These are phyloP conservation scores for Stachybotrys chartarum DNA, from an alignment of 2,329 filamentous ascomycete species.

Conservation along the genomic window DNA sequence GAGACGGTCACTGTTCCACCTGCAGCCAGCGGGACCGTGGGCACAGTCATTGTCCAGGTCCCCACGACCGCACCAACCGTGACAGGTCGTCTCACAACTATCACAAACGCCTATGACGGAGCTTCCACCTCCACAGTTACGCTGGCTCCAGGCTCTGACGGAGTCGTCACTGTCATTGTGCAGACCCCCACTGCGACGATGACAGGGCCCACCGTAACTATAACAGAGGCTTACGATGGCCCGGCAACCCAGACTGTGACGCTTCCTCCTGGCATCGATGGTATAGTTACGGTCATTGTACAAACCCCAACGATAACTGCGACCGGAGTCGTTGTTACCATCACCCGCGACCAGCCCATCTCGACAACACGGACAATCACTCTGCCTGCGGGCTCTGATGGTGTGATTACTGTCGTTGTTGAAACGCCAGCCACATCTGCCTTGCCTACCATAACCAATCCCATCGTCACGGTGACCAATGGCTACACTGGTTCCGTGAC, in stretches of 20 bases:
- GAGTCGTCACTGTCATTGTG: neutral
- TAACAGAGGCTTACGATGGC: neutral
- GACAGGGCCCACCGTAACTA: neutral
- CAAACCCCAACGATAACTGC: neutral
- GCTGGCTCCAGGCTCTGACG: neutral
- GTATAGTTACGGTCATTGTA: neutral
- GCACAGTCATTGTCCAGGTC: conserved; percentile 1
- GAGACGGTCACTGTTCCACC: conserved; percentile 8
- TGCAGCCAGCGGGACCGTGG: neutral
- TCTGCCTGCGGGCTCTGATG: neutral
- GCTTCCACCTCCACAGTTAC: neutral
- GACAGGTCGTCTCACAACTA: neutral
- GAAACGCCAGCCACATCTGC: neutral
- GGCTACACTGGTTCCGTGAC: conserved; percentile 1
- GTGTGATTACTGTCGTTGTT: neutral
- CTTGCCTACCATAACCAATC: neutral
- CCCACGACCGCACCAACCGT: neutral
- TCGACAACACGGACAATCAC: neutral
- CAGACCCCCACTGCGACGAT: neutral
- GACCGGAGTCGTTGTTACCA: neutral
- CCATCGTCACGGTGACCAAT: conserved; percentile 1
- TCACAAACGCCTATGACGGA: neutral
- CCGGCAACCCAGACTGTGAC: neutral
- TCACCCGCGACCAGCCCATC: neutral
- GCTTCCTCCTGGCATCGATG: neutral